Conservation (phyloP, 371 early-diverging fungal species). For the Encephalitozoon romaleae region DNA sequence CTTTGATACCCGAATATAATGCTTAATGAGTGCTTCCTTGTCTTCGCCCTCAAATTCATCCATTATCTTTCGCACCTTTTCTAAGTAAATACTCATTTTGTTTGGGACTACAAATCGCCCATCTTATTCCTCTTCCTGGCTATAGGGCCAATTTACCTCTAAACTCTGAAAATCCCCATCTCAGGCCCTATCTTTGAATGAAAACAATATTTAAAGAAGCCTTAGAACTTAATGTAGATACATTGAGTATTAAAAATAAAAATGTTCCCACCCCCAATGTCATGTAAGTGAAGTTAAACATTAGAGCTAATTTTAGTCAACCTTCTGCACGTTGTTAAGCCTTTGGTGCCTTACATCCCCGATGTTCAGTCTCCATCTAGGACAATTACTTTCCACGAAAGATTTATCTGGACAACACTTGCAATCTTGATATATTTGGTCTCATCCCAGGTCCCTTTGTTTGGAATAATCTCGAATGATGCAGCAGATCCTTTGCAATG, state of each 20-base stretch:
- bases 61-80: slow-evolving; percentile 28
- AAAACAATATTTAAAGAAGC: neutral
- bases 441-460: slow-evolving; percentile 96
- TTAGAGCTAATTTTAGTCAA: slow-evolving; percentile 65
- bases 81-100: slow-evolving; percentile 1
- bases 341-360: slow-evolving; percentile 91
- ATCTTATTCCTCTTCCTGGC: neutral
- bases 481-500: slow-evolving; percentile 78
- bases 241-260: neutral
- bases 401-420: slow-evolving; percentile 92
- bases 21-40: neutral
- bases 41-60: slow-evolving; percentile 31
- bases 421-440: slow-evolving; percentile 92
- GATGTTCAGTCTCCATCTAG: slow-evolving; percentile 86
- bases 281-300: slow-evolving; percentile 36
- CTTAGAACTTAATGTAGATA: too few species aligned
- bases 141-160: neutral
- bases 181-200: neutral
- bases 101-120: neutral
- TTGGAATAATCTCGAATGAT: slow-evolving; percentile 94
- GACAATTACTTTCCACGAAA: slow-evolving; percentile 92
- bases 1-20: neutral
- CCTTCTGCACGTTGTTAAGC: slow-evolving; percentile 83
- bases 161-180: neutral
- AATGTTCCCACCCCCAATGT: slow-evolving; percentile 25